These are phyloP conservation scores for Penicillium sp. DNA, from an alignment of 2,329 filamentous ascomycete genomes.

Conservation along the genomic window DNA sequence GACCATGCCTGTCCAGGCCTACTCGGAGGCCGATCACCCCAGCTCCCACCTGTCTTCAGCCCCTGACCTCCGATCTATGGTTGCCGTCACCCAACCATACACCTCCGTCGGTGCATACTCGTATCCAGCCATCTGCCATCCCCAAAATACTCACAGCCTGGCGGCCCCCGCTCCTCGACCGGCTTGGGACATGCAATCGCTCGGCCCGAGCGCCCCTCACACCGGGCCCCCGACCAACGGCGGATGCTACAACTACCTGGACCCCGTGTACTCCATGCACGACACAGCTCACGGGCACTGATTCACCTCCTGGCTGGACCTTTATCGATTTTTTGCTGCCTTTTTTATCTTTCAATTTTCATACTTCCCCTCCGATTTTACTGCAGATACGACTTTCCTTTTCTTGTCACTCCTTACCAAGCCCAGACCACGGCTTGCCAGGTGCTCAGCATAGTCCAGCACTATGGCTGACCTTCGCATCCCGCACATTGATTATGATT, in stretches of 20 bases:
- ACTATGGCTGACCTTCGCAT: slow-evolving; percentile 5
- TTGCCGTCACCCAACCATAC: slow-evolving; percentile 33
- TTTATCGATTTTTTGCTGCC: slow-evolving; percentile 3
- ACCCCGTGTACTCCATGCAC: slow-evolving; percentile 34
- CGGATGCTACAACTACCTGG: slow-evolving; percentile 34
- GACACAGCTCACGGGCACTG: slow-evolving; percentile 27
- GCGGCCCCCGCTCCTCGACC: slow-evolving; percentile 32
- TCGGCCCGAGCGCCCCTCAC: slow-evolving; percentile 28
- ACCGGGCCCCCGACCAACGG: slow-evolving; percentile 26
- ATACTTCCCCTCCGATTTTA: slow-evolving; percentile 22
- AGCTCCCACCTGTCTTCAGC: slow-evolving; percentile 31
- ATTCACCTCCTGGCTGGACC: slow-evolving; percentile 4
- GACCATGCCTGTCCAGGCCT: slow-evolving; percentile 42
- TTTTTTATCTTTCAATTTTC: slow-evolving; percentile 21
- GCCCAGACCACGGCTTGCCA: slow-evolving; percentile 16
- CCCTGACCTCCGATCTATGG: slow-evolving; percentile 39
- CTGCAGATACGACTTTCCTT: slow-evolving; percentile 26
- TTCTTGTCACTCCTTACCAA: slow-evolving; percentile 29
- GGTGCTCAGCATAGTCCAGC: slow-evolving; percentile 1
- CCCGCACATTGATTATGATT: slow-evolving; percentile 24
- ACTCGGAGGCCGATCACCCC: slow-evolving; percentile 39
- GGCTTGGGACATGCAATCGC: slow-evolving; percentile 40
- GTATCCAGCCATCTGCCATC: slow-evolving; percentile 34
- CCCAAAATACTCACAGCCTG: slow-evolving; percentile 28
- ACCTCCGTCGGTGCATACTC: slow-evolving; percentile 30